Conservation (phyloP, 805 yeast genomes). For the Saturnispora hagleri region DNA sequence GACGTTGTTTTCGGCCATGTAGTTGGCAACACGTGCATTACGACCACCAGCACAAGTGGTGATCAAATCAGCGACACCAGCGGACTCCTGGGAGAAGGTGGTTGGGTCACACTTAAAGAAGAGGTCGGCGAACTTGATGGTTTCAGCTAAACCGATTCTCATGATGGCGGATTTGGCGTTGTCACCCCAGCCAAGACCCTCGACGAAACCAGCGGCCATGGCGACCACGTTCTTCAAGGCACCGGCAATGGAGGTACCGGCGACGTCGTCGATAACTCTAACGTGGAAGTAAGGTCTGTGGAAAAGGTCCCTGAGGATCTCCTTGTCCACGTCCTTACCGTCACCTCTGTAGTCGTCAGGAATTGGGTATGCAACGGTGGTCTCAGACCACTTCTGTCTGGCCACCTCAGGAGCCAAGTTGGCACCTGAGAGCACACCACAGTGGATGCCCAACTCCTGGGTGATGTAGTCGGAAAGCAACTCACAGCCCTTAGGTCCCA, state of each 20-base stretch:
- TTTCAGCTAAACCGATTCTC: conserved; percentile 91
- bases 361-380: conserved; percentile 82
- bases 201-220: conserved; percentile 92
- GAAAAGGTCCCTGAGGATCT: conserved; percentile 70
- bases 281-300: conserved; percentile 99
- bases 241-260: conserved; percentile 94
- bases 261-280: conserved; percentile 82
- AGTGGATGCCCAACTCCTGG: conserved; percentile 72
- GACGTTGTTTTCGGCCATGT: conserved; percentile 73
- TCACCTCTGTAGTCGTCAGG: conserved; percentile 62
- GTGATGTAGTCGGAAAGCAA: conserved; percentile 72
- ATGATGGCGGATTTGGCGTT: conserved; percentile 96
- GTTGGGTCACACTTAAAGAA: conserved; percentile 71
- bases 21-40: conserved; percentile 83
- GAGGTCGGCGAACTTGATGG: conserved; percentile 71
- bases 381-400: conserved; percentile 90
- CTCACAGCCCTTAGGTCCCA: conserved; percentile 75
- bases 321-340: conserved; percentile 65
- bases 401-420: conserved; percentile 97
- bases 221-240: conserved; percentile 96
- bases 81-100: conserved; percentile 88
- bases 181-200: conserved; percentile 98
- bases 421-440: conserved; percentile 97
- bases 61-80: conserved; percentile 97
- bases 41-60: conserved; percentile 98